Base-by-base conservation (phyloP, 169 alveolate species). In the Plasmodium sp. region DNA sequence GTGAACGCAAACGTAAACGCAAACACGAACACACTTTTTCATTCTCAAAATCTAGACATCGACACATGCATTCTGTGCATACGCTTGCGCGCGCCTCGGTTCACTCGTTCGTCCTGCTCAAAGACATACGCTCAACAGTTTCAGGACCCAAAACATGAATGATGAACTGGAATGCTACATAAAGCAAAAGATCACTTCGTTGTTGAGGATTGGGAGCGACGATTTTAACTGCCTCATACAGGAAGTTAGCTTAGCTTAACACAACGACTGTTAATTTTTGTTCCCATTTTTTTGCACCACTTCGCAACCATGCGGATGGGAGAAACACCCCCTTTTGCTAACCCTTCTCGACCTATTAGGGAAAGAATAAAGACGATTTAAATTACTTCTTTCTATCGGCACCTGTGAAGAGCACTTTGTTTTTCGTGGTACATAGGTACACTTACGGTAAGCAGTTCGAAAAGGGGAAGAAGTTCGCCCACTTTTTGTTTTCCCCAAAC, bases 131-230 rank as follows among this genome's bases (percentile, higher is more conserved):
- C n/a, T 22, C 45, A 34, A 18, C 43, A 43, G 39, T 27, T 79
- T 81, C 27, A 54, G 22, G 36, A 79, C 51, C 41, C 71, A 80
- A 86, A 88, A 79, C 74, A 88, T 88, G 94, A 77, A 88, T 77
- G 58, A 88, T 77, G 94, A 88, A 56, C 51, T 88, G 73, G 94
- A 88, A 80, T 34, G 10, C 7, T 88, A 58, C 75, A 56, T 88
- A 88, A 88, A 88, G 43, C 41, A 80, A 79, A 88, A 88, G 58
- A 88, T 88, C 58, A 80, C 34, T 45, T 56, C 84, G 31, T 31
- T 88, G 54, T 45, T 88, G 62, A 41, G 90, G 86, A 88, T 88
- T 80, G n/a, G 62, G 51, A 73, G 83, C 36, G 77, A 88, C 82
- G 90, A 48, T 62, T 88, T 73, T 79, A 48, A 67, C 82, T 12